Evolutionary conservation across 2,329 filamentous ascomycete species (phyloP), one percentile per base, ranked within the genome.

Genomic region (Nigrograna mackinnonii): DNA sequence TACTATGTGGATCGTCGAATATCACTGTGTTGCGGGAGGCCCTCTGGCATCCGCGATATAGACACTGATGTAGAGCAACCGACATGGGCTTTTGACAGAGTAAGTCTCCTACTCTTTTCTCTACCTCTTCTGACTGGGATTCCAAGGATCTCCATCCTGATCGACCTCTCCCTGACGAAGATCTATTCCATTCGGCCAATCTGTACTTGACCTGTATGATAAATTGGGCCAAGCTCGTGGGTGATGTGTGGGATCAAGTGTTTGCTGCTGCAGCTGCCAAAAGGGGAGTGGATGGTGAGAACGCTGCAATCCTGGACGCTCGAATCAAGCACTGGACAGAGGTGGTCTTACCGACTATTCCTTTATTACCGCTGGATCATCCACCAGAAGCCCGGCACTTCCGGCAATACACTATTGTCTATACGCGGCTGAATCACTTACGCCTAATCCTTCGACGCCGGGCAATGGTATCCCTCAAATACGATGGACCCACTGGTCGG

Each of bases 21-120:
- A 28, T 57, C 62, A 1, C 37, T 64, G 11, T 58, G 61, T 11
- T 67, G 60, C 36, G 54, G 57, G 14, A 54, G 62, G 14, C 64
- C 64, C 1, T 60, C 60, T 22, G 52, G 55, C 11, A 54, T 67
- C 12, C 57, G 56, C 20, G 57, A 61, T 33, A 22, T 41, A 2
- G 62, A 65, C 17, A 49, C 63, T 6, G 48, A 65, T 22, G 52
- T 66, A 4, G 55, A 59, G 2, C 35, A 51, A 14, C 58, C 62
- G 3, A 30, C 35, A 4, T 51, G 50, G 7, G 31, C 55, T 2
- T 54, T 40, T 30, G 44, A 57, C 18, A 47, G 39, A 39, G 61
- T 61, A 35, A 49, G 54, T 37, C 11, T 16, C 26, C 36, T 39
- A 22, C 11, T 36, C 16, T 12, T 34, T 3, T 13, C 31, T 18